Base-by-base conservation (phyloP, 345 rosid species). In the Sapria himalayana region DNA sequence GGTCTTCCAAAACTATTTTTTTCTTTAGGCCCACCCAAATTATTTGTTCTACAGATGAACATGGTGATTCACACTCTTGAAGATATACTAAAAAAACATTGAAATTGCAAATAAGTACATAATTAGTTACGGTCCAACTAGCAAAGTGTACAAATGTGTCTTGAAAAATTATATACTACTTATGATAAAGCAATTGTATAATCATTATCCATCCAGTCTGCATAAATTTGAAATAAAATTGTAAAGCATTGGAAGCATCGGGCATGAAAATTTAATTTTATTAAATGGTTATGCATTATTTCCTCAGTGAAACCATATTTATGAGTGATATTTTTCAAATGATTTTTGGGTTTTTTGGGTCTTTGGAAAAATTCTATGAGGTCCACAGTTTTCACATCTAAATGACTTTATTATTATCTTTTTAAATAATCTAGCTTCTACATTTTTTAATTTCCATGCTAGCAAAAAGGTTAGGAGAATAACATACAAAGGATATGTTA, bases 21-120 rank as follows among this genome's bases (percentile, higher is more conserved):
- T 3, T 19, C 33, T 36, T 15, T 64, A 82, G 95, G 69, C 31
- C 67, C 86, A 12, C 80, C 86, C 0, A 89, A 79, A 56, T 74
- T 89, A 12, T 94, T 89, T 21, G 63, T 89, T 65, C 92, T 89
- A 37, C 98, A 74, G 55, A 79, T 84, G 95, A 93, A 73, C 58
- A 62, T 89, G 86, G 93, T 95, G 3, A 63, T 89, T 45, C 86
- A 82, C 47, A 74, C 81, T 13, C 66, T 79, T 15, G 93, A 79
- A 45, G 98, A 89, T 37, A 69, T 89, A 22, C 72, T 89, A n/a
- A 84, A 71, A 81, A 35, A 61, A 45, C 39, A 89, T 95, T 0
- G 98, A 89, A 66, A 74, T 82, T 42, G 57, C 84, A 15, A 74
- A 44, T 38, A 89, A 84, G 64, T 77, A 58, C 42, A 61, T 74